phyloP scores from a whole-genome alignment of 306 rosid species.

The Cicer cuneatum region DNA sequence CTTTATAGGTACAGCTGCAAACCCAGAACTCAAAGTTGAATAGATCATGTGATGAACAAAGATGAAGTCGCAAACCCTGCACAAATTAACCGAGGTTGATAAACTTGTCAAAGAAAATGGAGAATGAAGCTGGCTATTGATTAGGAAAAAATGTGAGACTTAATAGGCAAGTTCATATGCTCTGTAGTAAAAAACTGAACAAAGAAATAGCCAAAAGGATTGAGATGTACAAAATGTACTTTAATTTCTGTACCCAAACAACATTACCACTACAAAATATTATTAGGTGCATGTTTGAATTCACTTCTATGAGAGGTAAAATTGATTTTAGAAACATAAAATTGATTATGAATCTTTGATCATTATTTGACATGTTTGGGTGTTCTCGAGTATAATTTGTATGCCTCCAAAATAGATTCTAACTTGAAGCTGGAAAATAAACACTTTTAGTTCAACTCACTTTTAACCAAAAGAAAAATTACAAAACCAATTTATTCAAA shows the following conservation, averaged over 20 bases:
- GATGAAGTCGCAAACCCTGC: constrained; percentile 97
- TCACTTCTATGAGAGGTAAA: background rate
- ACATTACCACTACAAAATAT: constrained; percentile 24
- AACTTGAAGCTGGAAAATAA: background rate
- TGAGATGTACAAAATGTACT: constrained; percentile 11
- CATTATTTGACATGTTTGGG: background rate
- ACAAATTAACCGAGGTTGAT: constrained; percentile 35
- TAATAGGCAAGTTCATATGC: constrained; percentile 14
- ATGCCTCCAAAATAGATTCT: background rate
- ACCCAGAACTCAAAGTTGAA: constrained; percentile 99
- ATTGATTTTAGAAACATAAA: background rate
- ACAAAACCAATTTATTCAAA: background rate
- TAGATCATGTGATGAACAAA: constrained; percentile 87
- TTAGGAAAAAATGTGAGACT: background rate
- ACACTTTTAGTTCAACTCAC: background rate
- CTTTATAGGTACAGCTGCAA: constrained; percentile 50
- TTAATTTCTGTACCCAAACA: background rate
- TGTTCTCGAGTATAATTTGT: background rate
- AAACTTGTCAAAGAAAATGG: constrained; percentile 28
- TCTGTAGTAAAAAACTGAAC: constrained; percentile 10
- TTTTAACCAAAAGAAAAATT: background rate
- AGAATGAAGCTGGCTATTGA: constrained; percentile 7
- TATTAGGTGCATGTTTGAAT: background rate
- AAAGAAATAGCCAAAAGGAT: constrained; percentile 18
- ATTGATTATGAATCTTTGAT: background rate